Evolutionary conservation across 2,329 filamentous ascomycete genomes (phyloP), one percentile per base, ranked within the genome.

Genomic region (Fusarium bactridioides): DNA sequence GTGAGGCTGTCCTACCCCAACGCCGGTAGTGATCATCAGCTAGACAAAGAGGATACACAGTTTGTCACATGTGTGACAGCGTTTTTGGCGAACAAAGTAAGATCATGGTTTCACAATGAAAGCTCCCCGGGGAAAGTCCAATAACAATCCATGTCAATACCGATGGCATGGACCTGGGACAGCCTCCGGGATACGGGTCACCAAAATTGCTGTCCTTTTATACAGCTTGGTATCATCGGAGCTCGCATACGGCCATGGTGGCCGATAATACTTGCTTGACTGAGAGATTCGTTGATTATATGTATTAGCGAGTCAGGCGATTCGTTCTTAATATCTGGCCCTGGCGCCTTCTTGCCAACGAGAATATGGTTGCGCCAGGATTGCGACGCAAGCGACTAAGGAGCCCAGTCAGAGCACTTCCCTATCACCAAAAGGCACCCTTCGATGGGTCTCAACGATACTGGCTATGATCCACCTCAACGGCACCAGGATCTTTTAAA

Each of bases 81-180:
- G 61, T 70, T 68, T 63, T 47, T 61, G 63, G 44, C 56, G 66
- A 37, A 53, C 41, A 64, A 69, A 48, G 31, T 29, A 67, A 55
- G 59, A 50, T 60, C 40, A 55, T 67, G 44, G 66, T 65, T 57
- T 63, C 61, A 72, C 50, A 69, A 60, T 65, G 61, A 65, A 51
- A 54, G 57, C 38, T 50, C 45, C 38, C 55, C 33, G 55, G 45
- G 63, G 59, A 50, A 68, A 69, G 50, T 59, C 69, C 67, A 67
- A 67, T 70, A 56, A 60, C 48, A 69, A 68, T 64, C 66, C 63
- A 69, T 71, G 56, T 55, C 67, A 73, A 61, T 78, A 77, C 76
- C 76, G 76, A 78, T 70, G 76, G 78, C 76, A 76, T 77, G 76
- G 76, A 76, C 76, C 70, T 75, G 76, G 76, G 72, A 78, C 70